Evolutionary conservation across 371 early-diverging fungal genomes (phyloP).

Genomic region (Conidiobolus incongruus): DNA sequence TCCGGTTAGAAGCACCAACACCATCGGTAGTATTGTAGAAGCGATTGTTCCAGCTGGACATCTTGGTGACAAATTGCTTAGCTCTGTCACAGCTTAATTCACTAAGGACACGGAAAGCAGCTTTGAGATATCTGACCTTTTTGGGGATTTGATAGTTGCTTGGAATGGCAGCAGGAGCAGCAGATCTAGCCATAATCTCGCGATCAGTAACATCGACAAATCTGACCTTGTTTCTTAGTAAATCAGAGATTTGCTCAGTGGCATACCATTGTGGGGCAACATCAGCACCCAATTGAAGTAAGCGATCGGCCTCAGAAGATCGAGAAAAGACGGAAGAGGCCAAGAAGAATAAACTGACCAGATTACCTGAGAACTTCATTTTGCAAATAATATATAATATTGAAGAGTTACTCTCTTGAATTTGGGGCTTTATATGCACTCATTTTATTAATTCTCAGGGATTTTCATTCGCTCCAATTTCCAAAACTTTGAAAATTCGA

Average conservation of each 20-base stretch:
- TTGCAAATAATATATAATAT: no score
- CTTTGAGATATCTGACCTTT: conserved; percentile 26
- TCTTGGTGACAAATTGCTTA: conserved; percentile 35
- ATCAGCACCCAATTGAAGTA: conserved; percentile 16
- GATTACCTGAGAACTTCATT: no score
- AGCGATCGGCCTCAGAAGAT: no score
- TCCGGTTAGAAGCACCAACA: conserved; percentile 47
- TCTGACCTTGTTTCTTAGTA: conserved; percentile 31
- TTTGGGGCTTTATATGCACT: no score
- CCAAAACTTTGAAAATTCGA: no score
- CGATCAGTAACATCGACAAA: conserved; percentile 85
- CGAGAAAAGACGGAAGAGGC: no score
- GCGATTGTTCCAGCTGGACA: conserved; percentile 69
- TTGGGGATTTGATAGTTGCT: conserved; percentile 25
- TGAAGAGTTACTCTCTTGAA: no score
- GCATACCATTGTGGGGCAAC: conserved; percentile 33
- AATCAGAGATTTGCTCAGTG: conserved; percentile 28
- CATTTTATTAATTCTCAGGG: no score
- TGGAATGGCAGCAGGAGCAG: conserved; percentile 16
- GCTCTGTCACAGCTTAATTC: conserved; percentile 18
- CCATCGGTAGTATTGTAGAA: conserved; percentile 67
- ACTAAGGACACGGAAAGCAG: conserved; percentile 11
- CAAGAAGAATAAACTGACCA: no score
- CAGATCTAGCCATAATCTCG: neutral
- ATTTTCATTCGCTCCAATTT: no score